Base-by-base conservation (phyloP, 73 alveolate species). In the Paraurostyla sp. region DNA sequence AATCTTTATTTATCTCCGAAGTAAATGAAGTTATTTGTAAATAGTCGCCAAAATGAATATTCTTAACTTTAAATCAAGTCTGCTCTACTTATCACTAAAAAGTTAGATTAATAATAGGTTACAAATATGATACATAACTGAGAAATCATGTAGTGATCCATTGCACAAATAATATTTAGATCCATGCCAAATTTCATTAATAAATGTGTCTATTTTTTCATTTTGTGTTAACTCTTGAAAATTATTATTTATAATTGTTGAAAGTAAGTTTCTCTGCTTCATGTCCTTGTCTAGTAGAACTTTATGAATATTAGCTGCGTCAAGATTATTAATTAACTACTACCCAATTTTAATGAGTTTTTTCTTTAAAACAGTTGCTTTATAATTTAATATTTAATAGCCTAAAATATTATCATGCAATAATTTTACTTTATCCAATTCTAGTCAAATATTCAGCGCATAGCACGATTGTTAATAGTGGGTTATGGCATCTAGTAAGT, bases 111-210 rank as follows among this genome's bases (percentile, higher is more conserved):
- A 41, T 9, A 68, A 6, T 38, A 6, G n/a, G 41, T 41, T 73
- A 73, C 86, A 13, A 0, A 73, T 73, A 33, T 73, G 86, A 7
- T 1, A 1, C 25, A 73, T 43, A 15, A 73, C 51, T 6, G 86
- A 73, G 51, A 73, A 73, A 48, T 73, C 86, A 1, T 16, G 33
- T 9, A 7, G 7, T 16, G 86, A n/a, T 4, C 86, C 86, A 73
- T 73, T 73, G 29, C 86, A 73, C 30, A 45, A 50, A 73, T 73
- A 73, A 25, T 45, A 73, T n/a, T 45, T 2, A 3, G 11, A 30
- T 4, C 86, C 86, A 48, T 73, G 71, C 86, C 86, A 73, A 18
- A 73, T 48, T 46, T 73, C 86, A 73, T 43, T 73, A 11, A 73
- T 20, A 29, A 73, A 73, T 11, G 86, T 48, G 27, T 73, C 86